Evolutionary conservation across 208 protist genomes (phyloP), one percentile per base, ranked within the genome.

Genomic region (Leptomonas pyrrhocoris): DNA sequence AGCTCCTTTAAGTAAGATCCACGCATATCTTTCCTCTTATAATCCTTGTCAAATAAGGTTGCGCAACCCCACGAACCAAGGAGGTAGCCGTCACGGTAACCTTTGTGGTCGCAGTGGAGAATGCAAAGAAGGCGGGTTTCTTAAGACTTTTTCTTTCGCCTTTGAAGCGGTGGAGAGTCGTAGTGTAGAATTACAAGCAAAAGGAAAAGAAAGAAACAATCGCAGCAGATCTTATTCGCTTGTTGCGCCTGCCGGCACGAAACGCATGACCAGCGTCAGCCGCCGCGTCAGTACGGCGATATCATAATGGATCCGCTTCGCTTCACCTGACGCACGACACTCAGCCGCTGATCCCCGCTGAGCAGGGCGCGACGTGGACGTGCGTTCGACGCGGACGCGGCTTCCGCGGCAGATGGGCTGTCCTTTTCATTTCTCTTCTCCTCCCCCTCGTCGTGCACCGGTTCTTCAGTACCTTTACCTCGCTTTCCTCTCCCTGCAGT

Each of bases 321-420:
- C 40, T 69, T 71, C 56, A 77, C 48, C 30, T 77, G 71, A 2
- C 64, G 63, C 42, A 77, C 43, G 18, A 77, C 53, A n/a, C 38
- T 63, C 16, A 77, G 63, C 18, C 63, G 40, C 56, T 71, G 71
- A 46, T 77, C 71, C 13, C 30, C 71, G 25, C 61, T 61, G 18
- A 77, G 54, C 3, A 59, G 40, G 9, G n/a, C 15, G 2, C 31
- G 13, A 2, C 21, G 19, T 23, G 9, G 48, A 21, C n/a, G 1
- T 15, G 45, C 59, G 2, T 12, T 30, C 18, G 4, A n/a, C 30
- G 42, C 43, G 11, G 7, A 12, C 4, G 7, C 4, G n/a, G 16
- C 23, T 31, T 46, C 36, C 16, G 28, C 9, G 6, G 60, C 61
- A 34, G 48, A 2, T 8, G 50, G 19, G 2, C 54, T n/a, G 8